Evolutionary conservation across 1,139 yeast species (phyloP).

Genomic region (Suhomyces bokatorum): DNA sequence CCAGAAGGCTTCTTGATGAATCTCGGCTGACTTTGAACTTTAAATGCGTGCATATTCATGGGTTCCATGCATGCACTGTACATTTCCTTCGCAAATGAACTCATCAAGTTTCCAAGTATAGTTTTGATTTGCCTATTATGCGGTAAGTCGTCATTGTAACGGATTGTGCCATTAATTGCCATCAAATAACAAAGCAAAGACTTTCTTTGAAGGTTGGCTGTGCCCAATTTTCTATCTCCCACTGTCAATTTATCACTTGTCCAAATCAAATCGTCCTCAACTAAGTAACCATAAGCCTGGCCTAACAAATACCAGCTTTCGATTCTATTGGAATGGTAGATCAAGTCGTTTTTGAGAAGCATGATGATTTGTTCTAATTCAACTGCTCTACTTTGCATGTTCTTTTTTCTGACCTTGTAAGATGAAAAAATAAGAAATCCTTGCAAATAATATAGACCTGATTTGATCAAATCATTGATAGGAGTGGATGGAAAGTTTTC

Average conservation of each 20-base stretch:
- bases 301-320: conserved; percentile 90
- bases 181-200: conserved; percentile 73
- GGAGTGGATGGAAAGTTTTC: conserved; percentile 14
- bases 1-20: conserved; percentile 32
- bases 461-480: conserved; percentile 21
- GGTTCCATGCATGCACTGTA: conserved; percentile 67
- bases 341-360: conserved; percentile 64
- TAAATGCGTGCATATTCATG: conserved; percentile 60
- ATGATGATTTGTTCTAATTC: conserved; percentile 76
- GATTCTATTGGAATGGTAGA: conserved; percentile 63
- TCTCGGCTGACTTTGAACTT: conserved; percentile 37
- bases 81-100: conserved; percentile 58
- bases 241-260: conserved; percentile 79
- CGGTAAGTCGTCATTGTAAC: conserved; percentile 12
- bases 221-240: conserved; percentile 58
- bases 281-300: conserved; percentile 74
- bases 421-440: conserved; percentile 68
- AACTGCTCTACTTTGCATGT: conserved; percentile 76
- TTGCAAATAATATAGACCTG: conserved; percentile 73
- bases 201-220: conserved; percentile 68
- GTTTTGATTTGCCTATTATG: conserved; percentile 21
- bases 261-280: conserved; percentile 89
- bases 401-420: conserved; percentile 67
- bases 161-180: conserved; percentile 60
- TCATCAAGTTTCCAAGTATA: conserved; percentile 52